These are phyloP conservation scores for Volutella citrinella DNA, from an alignment of 2,329 filamentous ascomycete genomes.

Conservation along the genomic window DNA sequence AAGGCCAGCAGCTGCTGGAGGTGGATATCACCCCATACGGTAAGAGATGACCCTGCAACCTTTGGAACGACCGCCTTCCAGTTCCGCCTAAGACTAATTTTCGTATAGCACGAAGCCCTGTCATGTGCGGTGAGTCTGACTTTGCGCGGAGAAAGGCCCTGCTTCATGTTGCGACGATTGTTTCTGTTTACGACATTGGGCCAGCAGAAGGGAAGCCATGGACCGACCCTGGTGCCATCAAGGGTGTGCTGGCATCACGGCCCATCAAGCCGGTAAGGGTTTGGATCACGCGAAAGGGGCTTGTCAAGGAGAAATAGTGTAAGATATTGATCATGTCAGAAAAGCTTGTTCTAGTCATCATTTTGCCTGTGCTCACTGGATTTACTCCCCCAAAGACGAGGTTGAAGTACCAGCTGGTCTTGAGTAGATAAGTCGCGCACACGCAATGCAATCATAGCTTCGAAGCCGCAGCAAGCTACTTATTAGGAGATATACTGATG, in stretches of 20 bases:
- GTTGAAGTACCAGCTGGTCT: too few relatives aligned
- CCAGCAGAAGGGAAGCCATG: conserved; percentile 27
- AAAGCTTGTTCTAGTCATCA: too few relatives aligned
- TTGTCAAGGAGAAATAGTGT: conserved; percentile 6
- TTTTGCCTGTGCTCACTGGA: too few relatives aligned
- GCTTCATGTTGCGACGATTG: conserved; percentile 31
- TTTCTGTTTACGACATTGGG: conserved; percentile 36
- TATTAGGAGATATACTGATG: too few relatives aligned
- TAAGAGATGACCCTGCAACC: conserved; percentile 17
- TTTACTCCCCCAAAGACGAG: too few relatives aligned
- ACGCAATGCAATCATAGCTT: too few relatives aligned
- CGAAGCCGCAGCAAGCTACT: too few relatives aligned
- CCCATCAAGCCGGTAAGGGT: conserved; percentile 27
- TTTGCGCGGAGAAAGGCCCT: conserved; percentile 34
- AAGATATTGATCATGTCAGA: conserved; percentile 7
- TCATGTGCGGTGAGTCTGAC: conserved; percentile 31
- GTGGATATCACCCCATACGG: conserved; percentile 31
- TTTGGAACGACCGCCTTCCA: neutral
- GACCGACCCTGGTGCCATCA: conserved; percentile 21
- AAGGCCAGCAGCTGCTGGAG: conserved; percentile 18
- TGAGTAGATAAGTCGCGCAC: too few relatives aligned
- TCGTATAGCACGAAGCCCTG: too few relatives aligned
- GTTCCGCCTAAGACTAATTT: too few relatives aligned
- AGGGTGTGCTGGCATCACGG: conserved; percentile 25
- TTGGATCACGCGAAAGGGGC: conserved; percentile 30